These are phyloP conservation scores for Cryptococcus sp. DNA, from an alignment of 1,284 basidiomycete genomes.

Conservation along the genomic window DNA sequence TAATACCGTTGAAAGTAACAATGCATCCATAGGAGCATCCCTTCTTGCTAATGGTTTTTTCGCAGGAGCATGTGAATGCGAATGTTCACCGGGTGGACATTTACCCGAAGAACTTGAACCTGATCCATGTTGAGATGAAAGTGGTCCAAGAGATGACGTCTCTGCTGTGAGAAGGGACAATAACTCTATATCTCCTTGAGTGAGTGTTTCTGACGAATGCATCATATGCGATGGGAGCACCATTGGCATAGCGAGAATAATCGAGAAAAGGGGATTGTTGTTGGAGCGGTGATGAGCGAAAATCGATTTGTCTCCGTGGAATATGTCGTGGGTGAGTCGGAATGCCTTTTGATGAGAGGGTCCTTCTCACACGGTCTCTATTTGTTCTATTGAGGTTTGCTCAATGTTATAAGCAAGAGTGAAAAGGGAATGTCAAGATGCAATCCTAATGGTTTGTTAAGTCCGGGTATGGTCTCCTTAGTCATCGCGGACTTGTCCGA, in stretches of 20 bases:
- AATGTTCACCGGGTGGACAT: not conserved
- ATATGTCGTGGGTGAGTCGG: no score
- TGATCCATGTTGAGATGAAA: slow-evolving; percentile 4
- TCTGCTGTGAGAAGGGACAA: slow-evolving; percentile 37
- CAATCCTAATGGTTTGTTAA: no score
- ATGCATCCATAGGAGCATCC: slow-evolving; percentile 36
- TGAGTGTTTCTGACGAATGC: slow-evolving; percentile 3
- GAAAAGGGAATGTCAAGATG: no score
- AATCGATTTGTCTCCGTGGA: no score
- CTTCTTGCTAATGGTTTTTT: slow-evolving; percentile 17
- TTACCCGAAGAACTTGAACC: not conserved
- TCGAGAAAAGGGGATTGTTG: no score
- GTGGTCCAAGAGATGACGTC: slow-evolving; percentile 20
- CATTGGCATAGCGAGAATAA: not conserved
- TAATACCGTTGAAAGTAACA: slow-evolving; percentile 44
- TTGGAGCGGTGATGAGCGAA: no score
- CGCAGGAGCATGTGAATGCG: not conserved
- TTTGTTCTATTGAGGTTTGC: no score
- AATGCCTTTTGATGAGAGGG: no score
- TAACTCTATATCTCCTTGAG: slow-evolving; percentile 40
- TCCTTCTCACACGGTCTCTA: no score
- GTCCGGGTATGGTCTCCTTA: no score
- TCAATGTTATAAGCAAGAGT: no score
- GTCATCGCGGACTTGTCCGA: no score
- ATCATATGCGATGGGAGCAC: not conserved